These are phyloP conservation scores for Scalesia atractyloides DNA, from an alignment of 129 eudicot species.

Conservation along the genomic window DNA sequence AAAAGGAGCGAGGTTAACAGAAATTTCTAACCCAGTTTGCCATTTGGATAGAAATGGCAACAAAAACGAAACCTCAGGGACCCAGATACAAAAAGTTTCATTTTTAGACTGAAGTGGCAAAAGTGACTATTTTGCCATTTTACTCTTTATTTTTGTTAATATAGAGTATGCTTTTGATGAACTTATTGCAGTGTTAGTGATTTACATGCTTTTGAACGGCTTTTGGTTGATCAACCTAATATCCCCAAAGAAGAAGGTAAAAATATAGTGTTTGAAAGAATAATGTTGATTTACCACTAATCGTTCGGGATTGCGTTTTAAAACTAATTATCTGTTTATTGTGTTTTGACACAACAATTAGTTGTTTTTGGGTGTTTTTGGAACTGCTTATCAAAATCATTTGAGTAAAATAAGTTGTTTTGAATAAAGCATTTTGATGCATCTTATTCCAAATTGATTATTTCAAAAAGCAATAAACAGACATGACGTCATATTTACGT, in stretches of 20 bases:
- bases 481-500: neutral
- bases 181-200: conserved; percentile 61
- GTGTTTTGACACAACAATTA: neutral
- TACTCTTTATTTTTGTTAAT: no score
- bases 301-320: neutral
- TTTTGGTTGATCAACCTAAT: conserved; percentile 88
- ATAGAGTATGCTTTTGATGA: neutral
- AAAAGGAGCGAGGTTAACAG: no score
- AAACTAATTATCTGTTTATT: no score
- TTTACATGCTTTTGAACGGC: conserved; percentile 67
- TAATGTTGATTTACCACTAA: neutral
- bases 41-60: no score
- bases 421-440: neutral
- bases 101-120: no score
- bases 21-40: no score
- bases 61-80: no score
- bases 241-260: conserved; percentile 80
- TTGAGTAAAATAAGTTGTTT: neutral
- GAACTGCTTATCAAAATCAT: neutral
- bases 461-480: neutral
- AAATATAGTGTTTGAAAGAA: neutral
- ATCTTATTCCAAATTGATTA: neutral
- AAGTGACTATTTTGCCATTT: no score
- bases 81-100: no score
- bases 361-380: neutral